Evolutionary conservation across 2,329 filamentous ascomycete species (phyloP).

Genomic region (Simplicillium sp.): DNA sequence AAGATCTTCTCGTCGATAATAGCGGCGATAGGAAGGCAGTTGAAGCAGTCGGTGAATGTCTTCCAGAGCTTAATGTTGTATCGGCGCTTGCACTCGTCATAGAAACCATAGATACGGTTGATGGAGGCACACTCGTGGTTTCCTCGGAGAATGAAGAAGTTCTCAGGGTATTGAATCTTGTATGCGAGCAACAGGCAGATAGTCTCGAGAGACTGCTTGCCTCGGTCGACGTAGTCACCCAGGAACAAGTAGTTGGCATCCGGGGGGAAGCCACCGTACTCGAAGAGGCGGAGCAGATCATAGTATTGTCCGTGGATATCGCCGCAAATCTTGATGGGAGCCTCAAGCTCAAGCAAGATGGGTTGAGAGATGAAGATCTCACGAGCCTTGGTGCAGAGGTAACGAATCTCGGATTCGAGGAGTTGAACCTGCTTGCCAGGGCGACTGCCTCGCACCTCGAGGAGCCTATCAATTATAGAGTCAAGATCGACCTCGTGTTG

Average conservation of each 20-base stretch:
- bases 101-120: slow-evolving; percentile 99
- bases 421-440: slow-evolving; percentile 98
- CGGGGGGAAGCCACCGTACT: slow-evolving; percentile 95
- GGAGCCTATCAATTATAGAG: slow-evolving; percentile 96
- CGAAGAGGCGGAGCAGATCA: slow-evolving; percentile 91
- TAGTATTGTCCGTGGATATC: slow-evolving; percentile 99
- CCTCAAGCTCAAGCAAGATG: slow-evolving; percentile 93
- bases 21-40: slow-evolving; percentile 93
- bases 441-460: slow-evolving; percentile 95
- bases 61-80: slow-evolving; percentile 99
- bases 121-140: slow-evolving; percentile 99
- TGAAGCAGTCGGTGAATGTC: slow-evolving; percentile 99
- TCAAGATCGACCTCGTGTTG: slow-evolving; percentile 92
- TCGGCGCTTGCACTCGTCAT: slow-evolving; percentile 97
- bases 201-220: slow-evolving; percentile 98
- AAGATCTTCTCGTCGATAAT: slow-evolving; percentile 99
- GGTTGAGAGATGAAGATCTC: slow-evolving; percentile 99
- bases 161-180: slow-evolving; percentile 99
- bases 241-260: slow-evolving; percentile 99
- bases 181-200: slow-evolving; percentile 94
- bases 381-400: slow-evolving; percentile 93
- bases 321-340: slow-evolving; percentile 99
- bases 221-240: slow-evolving; percentile 96
- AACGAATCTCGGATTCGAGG: slow-evolving; percentile 91
- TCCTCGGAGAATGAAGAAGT: slow-evolving; percentile 96